phyloP scores from a whole-genome alignment of 441 rosid species.

The Pelargonium australe region DNA sequence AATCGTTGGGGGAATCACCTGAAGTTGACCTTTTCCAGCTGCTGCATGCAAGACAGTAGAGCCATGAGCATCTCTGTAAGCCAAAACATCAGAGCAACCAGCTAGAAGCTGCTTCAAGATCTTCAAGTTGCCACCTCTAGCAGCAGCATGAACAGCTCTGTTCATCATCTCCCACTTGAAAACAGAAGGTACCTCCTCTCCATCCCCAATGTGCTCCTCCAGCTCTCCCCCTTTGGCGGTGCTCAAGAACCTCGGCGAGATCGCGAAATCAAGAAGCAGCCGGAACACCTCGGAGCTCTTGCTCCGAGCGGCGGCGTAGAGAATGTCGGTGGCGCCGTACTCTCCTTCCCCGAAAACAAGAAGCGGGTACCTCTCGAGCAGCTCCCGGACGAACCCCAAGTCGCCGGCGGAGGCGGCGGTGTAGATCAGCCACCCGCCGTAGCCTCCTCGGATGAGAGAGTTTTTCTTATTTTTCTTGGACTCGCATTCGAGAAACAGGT shows the following conservation, averaged over 20 bases:
- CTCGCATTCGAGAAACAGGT: conserved; percentile 57
- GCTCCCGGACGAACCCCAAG: conserved; percentile 46
- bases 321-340: conserved; percentile 72
- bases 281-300: conserved; percentile 50
- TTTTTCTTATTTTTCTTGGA: conserved; percentile 33
- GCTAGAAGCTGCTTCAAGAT: conserved; percentile 50
- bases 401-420: conserved; percentile 90
- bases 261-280: conserved; percentile 56
- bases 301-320: conserved; percentile 82
- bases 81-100: conserved; percentile 45
- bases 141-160: conserved; percentile 75
- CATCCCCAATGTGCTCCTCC: conserved; percentile 48
- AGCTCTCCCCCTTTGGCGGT: conserved; percentile 33
- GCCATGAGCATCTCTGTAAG: conserved; percentile 62
- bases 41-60: conserved; percentile 83
- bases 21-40: conserved; percentile 69
- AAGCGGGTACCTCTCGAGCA: conserved; percentile 59
- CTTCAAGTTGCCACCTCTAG: conserved; percentile 68
- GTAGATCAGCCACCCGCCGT: conserved; percentile 87
- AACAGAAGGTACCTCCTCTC: conserved; percentile 34
- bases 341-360: conserved; percentile 90
- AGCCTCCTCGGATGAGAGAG: conserved; percentile 58
- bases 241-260: conserved; percentile 57
- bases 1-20: conserved; percentile 32
- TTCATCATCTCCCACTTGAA: conserved; percentile 71